Evolutionary conservation across 2,329 filamentous ascomycete species (phyloP), one percentile per base, ranked within the genome.

Genomic region (Colletotrichum horii): DNA sequence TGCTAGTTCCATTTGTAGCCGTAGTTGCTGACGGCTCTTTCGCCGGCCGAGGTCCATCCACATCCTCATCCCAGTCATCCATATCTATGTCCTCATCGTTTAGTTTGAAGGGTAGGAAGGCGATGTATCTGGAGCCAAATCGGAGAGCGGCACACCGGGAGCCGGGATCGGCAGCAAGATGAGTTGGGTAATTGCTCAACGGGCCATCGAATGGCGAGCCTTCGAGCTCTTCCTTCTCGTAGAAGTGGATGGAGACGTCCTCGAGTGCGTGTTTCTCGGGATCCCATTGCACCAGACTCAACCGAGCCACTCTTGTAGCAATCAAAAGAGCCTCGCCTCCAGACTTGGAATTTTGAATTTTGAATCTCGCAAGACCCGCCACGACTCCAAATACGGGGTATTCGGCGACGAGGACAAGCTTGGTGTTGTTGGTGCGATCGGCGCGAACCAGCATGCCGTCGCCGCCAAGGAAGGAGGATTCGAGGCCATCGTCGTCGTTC

Each of bases 191-290:
- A 77, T 94, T 91, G 82, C 91, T 92, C 80, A 97, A 87, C 71
- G 94, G 91, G 68, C 94, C 90, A 66, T 94, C 93, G 94, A 96
- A 98, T 0, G 96, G 96, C 77, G 92, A 94, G 69, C 94, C 93
- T 78, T 94, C 92, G 77, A 96, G 88, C 82, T 98, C 96, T 82
- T 98, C 96, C 83, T 97, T 95, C 84, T 99, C 97, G 86, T 98
- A 99, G 88, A 96, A 98, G 87, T 99, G 97, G 80, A 99, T 96
- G 67, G 96, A 98, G 77, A 97, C 92, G 69, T 96, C 98, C 80
- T 94, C 93, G 80, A 98, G 93, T 67, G 91, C 91, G 84, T 94
- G 90, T 79, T 92, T 92, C 82, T 94, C 92, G 11, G 95, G 93
- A 83, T 98, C 95, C 97, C 97, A 99, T 86, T 98, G 95, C 71